Conservation (phyloP, 192 early-diverging fungal genomes). For the Coemansia sp. region DNA sequence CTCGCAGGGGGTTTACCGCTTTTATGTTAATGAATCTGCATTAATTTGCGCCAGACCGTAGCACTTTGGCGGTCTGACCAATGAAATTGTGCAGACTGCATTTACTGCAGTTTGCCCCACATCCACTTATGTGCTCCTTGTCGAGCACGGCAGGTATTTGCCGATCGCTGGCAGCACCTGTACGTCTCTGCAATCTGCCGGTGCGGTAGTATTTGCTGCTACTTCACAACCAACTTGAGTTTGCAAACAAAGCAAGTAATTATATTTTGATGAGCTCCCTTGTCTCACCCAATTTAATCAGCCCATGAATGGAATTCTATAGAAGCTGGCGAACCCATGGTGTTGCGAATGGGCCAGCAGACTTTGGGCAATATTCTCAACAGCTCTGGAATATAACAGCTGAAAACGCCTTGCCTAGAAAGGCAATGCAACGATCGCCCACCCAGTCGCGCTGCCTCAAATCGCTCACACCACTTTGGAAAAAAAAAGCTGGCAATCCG, state of each 20-base stretch:
- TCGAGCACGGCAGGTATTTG: not conserved
- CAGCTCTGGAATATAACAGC: not conserved
- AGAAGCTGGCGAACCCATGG: not conserved
- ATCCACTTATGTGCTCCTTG: not conserved
- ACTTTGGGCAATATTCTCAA: no score
- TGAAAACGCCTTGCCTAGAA: not conserved
- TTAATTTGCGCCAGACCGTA: conserved; percentile 8
- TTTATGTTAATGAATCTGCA: not conserved
- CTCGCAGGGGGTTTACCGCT: not conserved
- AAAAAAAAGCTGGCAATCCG: conserved; percentile 17
- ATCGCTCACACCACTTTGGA: not conserved
- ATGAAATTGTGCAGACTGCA: conserved; percentile 4
- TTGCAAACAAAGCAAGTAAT: not conserved
- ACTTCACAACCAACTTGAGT: conserved; percentile 4
- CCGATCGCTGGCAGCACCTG: not conserved
- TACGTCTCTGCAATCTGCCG: conserved; percentile 5
- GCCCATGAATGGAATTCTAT: not conserved
- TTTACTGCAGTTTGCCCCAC: conserved; percentile 9
- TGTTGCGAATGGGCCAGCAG: no score
- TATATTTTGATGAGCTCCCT: not conserved
- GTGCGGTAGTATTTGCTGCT: not conserved
- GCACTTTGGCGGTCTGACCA: conserved; percentile 3
- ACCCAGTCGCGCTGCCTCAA: not conserved
- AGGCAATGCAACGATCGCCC: conserved; percentile 2
- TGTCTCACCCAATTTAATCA: not conserved